Base-by-base conservation (phyloP, 2,329 filamentous ascomycete genomes). In the Gnomoniopsis sp. region DNA sequence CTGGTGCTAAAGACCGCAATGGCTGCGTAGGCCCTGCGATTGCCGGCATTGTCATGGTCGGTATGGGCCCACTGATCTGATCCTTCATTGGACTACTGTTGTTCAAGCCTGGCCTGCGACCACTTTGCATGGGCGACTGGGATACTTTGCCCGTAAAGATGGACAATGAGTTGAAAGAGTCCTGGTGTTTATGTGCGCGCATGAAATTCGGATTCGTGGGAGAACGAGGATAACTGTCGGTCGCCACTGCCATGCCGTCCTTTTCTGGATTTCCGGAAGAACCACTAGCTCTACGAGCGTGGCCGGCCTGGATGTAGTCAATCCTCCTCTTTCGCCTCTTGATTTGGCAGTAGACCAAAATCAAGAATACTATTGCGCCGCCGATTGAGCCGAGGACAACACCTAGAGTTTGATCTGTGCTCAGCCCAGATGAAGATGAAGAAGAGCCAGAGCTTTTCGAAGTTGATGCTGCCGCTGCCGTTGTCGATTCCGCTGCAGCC, bases 331-430 rank as follows among this genome's bases (percentile, higher is more conserved):
- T 79, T 60, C 80, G 81, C 64, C 82, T 83, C 68, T 84, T 81
- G 23, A 92, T 74, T 30, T 89, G 78, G 53, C 95, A 77, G 21
- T 97, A 79, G n/a, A 91, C 70, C 1, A 90, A 71, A 26, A 89
- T 79, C n/a, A 96, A 76, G 7, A 96, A 69, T 0, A 86, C 74
- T 21, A 88, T 86, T 54, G 91, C 77, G 19, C 89, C 91, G 54
- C 90, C 83, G 22, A 96, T 86, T n/a, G 88, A 86, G 14, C 93
- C 92, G 1, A 98, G 80, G 0, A 90, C 90, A 53, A 90, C 90
- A 36, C 90, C 93, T 1, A 97, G 80, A 30, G 96, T 88, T 8
- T 85, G 65, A 72, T 81, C 77, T 69, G 77, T 69, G 59, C 71
- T 68, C 51, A 72, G 63, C 48, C 59, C 56, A n/a, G 67, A 55